phyloP scores from a whole-genome alignment of 2,329 filamentous ascomycete species.

The Arthrobotrys sinensis region DNA sequence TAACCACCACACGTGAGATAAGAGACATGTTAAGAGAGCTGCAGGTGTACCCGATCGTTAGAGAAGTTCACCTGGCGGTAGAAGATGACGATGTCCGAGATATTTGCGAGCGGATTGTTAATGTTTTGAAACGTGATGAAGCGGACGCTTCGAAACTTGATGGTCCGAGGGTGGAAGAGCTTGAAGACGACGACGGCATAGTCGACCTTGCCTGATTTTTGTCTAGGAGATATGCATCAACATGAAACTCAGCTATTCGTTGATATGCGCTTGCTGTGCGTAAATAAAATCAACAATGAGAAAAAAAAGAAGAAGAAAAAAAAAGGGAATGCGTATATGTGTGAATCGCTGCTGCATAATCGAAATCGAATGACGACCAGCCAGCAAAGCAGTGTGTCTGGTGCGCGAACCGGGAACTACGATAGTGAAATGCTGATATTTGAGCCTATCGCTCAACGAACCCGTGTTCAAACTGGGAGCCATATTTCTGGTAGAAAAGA shows the following conservation, averaged over 20 bases:
- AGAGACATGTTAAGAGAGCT: conserved; percentile 81
- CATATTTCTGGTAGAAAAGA: not conserved
- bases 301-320: not conserved
- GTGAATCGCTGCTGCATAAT: not conserved
- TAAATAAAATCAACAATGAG: not conserved
- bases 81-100: conserved; percentile 85
- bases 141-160: conserved; percentile 69
- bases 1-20: conserved; percentile 83
- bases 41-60: conserved; percentile 89
- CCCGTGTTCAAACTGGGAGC: not conserved
- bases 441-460: too few relatives aligned
- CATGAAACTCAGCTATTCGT: not conserved
- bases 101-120: conserved; percentile 88
- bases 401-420: not conserved
- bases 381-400: conserved; percentile 28
- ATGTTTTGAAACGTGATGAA: conserved; percentile 88
- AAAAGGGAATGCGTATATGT: not conserved
- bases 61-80: conserved; percentile 85
- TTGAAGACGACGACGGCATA: conserved; percentile 68
- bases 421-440: not conserved
- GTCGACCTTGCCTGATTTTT: conserved; percentile 66
- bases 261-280: not conserved
- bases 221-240: not conserved
- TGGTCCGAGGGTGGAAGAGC: conserved; percentile 68
- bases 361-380: conserved; percentile 11